Base-by-base conservation (phyloP, 805 yeast genomes). In the Ogataea thermomethanolica region DNA sequence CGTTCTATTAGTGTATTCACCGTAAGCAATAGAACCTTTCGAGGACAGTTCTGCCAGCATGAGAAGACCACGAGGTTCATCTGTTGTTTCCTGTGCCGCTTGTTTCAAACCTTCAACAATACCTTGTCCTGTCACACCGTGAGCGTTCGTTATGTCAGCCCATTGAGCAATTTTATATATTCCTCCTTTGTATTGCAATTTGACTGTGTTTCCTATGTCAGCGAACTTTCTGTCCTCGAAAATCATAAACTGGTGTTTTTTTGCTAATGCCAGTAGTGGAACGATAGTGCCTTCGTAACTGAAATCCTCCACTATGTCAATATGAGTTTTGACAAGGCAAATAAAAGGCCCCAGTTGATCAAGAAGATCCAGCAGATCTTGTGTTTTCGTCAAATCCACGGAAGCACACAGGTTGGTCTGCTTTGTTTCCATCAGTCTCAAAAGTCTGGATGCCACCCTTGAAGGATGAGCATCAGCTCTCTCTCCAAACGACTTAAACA, bases 161-260 rank as follows among this genome's bases (percentile, higher is more conserved):
- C 99, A 93, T 55, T 80, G 68, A 10, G 95, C 93, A 46, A 91
- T 91, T 58, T 78, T 80, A 69, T 79, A 89, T 8, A 87, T 82
- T 32, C 99, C 99, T 27, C 95, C 87, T 24, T 84, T 70, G 64
- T 91, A 93, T 65, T 93, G 99, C 32, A 87, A 76, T 66, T 91
- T 90, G 39, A 93, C 99, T 1, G 99, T 93, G 58, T 90, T 88
- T 12, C 99, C 99, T 54, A 93, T 93, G 64, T 93, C 99, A 17
- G 99, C 99, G 65, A 93, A 93, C 67, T 93, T 93, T 49, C 99
- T 76, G 66, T 93, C 99, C 67, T 93, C 99, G 59, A 93, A 93
- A 50, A 93, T 83, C 72, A 93, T 67, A 57, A 93, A 93, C 49
- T 84, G 78, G 68, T 90, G 91, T 58, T 89, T 88, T 53, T 77